Conservation (phyloP, 2,329 filamentous ascomycete species). For the Mycosphaerella sp. region DNA sequence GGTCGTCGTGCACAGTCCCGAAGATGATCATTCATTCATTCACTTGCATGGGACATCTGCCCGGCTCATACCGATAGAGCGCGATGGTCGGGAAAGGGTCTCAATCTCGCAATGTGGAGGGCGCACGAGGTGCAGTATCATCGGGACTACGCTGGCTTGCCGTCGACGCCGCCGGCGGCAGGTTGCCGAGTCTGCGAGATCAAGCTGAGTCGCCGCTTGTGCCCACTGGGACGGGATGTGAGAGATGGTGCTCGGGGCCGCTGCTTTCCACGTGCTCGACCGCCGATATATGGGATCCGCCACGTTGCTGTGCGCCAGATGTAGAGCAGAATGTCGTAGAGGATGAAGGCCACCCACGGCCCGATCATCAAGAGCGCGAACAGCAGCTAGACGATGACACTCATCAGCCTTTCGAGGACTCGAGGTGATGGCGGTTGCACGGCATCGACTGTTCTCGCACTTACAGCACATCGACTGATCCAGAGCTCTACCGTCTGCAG, state of each 20-base stretch:
- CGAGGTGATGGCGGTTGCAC: slow-evolving; percentile 10
- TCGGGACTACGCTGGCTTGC: slow-evolving; percentile 21
- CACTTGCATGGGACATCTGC: neutral
- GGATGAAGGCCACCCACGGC: slow-evolving; percentile 56
- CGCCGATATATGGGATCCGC: slow-evolving; percentile 55
- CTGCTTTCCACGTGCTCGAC: slow-evolving; percentile 53
- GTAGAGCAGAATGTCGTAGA: slow-evolving; percentile 61
- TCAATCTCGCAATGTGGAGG: slow-evolving; percentile 14
- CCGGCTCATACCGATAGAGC: neutral
- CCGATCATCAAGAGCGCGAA: slow-evolving; percentile 56
- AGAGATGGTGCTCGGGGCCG: slow-evolving; percentile 58
- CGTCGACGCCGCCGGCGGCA: slow-evolving; percentile 25
- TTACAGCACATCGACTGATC: slow-evolving; percentile 57
- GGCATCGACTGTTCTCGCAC: slow-evolving; percentile 25
- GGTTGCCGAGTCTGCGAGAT: slow-evolving; percentile 24
- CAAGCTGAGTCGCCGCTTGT: slow-evolving; percentile 41
- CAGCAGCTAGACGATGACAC: slow-evolving; percentile 45
- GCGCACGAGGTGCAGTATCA: slow-evolving; percentile 11
- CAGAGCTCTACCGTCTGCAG: slow-evolving; percentile 56
- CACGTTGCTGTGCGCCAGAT: slow-evolving; percentile 53
- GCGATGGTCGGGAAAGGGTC: too few species aligned
- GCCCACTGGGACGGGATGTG: slow-evolving; percentile 51
- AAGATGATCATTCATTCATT: neutral
- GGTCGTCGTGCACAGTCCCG: neutral
- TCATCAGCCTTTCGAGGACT: slow-evolving; percentile 1